Percentiles rank a stretch among this genome's conserved stretches.
These are phyloP conservation scores for Megacollybia marginata DNA, from an alignment of 768 basidiomycete species.

Conservation along the genomic window DNA sequence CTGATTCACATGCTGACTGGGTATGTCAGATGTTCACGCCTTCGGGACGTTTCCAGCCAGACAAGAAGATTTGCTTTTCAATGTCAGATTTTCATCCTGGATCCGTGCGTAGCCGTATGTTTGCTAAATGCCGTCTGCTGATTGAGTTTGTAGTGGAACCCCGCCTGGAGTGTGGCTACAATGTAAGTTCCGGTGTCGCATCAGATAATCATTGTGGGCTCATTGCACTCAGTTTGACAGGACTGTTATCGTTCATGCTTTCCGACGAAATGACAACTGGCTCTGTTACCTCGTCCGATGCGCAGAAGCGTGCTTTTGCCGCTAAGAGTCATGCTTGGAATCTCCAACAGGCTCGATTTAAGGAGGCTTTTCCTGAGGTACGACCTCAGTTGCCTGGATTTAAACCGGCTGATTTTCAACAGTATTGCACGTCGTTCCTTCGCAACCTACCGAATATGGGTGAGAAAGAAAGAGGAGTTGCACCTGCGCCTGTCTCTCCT, in stretches of 20 bases:
- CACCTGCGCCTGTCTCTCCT: constrained; percentile 2
- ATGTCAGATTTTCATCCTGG: constrained; percentile 96
- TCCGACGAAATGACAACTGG: constrained; percentile 97
- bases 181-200: constrained; percentile 51
- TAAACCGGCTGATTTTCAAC: constrained; percentile 7
- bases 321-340: constrained; percentile 83
- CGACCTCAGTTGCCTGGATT: constrained; percentile 21
- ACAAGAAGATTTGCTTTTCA: constrained; percentile 96
- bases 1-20: background rate
- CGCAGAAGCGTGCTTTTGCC: constrained; percentile 75
- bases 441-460: constrained; percentile 93
- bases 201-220: constrained; percentile 3
- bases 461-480: constrained; percentile 54
- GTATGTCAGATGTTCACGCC: constrained; percentile 81
- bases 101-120: constrained; percentile 48
- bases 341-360: constrained; percentile 68
- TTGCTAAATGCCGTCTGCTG: background rate
- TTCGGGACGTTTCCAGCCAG: constrained; percentile 83
- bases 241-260: constrained; percentile 90
- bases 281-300: constrained; percentile 71
- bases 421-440: constrained; percentile 66
- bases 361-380: constrained; percentile 85
- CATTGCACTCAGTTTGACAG: constrained; percentile 65
- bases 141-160: constrained; percentile 65
- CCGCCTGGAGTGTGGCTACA: constrained; percentile 91